These are phyloP conservation scores for Brassica incana DNA, from an alignment of 345 rosid genomes.

Conservation along the genomic window DNA sequence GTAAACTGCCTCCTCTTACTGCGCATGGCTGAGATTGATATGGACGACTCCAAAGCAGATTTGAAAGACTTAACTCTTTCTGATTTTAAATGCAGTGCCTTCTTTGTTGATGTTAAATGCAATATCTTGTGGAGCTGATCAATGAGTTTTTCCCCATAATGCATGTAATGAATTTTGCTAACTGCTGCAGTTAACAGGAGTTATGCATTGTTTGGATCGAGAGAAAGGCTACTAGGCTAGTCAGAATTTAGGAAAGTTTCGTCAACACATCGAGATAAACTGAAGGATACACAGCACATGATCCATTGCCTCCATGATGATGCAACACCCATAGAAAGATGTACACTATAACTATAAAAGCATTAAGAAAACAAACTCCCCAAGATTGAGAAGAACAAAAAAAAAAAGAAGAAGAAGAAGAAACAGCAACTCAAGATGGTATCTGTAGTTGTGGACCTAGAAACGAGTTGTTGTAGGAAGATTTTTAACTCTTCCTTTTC, in stretches of 20 bases:
- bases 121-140: neutral
- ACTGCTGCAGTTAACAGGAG: neutral
- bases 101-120: no score
- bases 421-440: constrained; percentile 20
- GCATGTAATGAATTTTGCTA: no score
- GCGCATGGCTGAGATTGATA: constrained; percentile 69
- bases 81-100: constrained; percentile 1
- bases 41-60: constrained; percentile 68
- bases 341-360: constrained; percentile 34
- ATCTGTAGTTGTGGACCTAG: constrained; percentile 36
- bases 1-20: constrained; percentile 73
- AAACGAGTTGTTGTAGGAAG: constrained; percentile 28
- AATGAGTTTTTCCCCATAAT: neutral
- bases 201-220: neutral
- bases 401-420: no score
- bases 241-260: neutral
- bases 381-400: neutral
- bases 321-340: constrained; percentile 14
- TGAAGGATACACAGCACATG: constrained; percentile 28
- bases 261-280: constrained; percentile 24
- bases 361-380: constrained; percentile 24
- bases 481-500: constrained; percentile 13
- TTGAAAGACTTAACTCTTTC: constrained; percentile 85
- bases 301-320: constrained; percentile 31
- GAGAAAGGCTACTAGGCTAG: neutral